Evolutionary conservation across 805 yeast genomes (phyloP), one percentile per base, ranked within the genome.

Genomic region (Ogataea kodamae): DNA sequence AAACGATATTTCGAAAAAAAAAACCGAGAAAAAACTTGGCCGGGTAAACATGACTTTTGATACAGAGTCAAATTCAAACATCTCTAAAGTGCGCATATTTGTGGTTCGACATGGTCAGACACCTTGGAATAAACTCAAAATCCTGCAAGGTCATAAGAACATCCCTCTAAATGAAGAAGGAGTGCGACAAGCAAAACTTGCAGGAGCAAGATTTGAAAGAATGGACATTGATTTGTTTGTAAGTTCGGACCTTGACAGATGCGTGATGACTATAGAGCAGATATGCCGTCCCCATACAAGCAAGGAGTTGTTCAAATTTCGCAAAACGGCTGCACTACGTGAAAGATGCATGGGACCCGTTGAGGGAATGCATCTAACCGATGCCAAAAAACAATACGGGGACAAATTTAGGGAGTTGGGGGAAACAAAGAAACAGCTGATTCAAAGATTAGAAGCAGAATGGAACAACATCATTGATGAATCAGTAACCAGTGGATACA

Each of bases 81-180:
- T 17, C 3, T 13, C 22, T 5, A 42, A 31, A 5, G 39, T 57
- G 6, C 43, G 66, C 8, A 37, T 83, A 3, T 79, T 81, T 44
- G 55, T 85, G 5, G 74, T 86, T 4, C 73, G 96, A 49, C 96
- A 86, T 49, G 96, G 95, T 1, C 92, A 82, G 54, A 86, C 96
- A 0, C 78, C 78, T 37, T 78, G 80, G 57, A 86, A 86, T 52
- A 67, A 68, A 22, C 53, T 70, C 33, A 80, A 76, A 57, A 80
- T 81, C 30, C 57, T 86, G 22, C 96, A 86, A 57, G 96, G 96
- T 1, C 95, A 86, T 51, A 49, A 65, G 27, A 81, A 86, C 51
- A 74, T 78, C 4, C 70, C 74, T 12, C 52, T 87, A 35, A 85
- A 85, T 50, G 70, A 60, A 0, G 66, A 63, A 3, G 95, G 96